A percentile compares a stretch with the other conserved stretches of the same genome.
phyloP scores from a whole-genome alignment of 2,329 filamentous ascomycete species.

The Pyricularia pennisetigena region DNA sequence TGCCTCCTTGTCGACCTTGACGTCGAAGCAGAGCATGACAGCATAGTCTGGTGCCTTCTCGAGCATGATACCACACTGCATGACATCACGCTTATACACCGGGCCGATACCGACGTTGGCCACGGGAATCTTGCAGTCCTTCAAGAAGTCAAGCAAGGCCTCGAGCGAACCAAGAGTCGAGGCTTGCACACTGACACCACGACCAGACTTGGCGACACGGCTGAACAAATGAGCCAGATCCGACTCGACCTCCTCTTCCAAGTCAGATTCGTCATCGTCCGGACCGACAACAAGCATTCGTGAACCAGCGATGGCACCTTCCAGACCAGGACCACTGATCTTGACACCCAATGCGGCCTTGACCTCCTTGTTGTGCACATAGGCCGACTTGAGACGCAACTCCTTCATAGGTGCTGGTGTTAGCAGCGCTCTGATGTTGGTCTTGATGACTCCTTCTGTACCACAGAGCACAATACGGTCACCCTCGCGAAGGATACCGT shows the following conservation, averaged over 20 bases:
- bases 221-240: slow-evolving; percentile 87
- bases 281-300: slow-evolving; percentile 88
- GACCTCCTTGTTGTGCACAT: slow-evolving; percentile 98
- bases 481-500: slow-evolving; percentile 88
- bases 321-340: slow-evolving; percentile 91
- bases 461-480: slow-evolving; percentile 93
- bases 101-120: slow-evolving; percentile 95
- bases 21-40: slow-evolving; percentile 99
- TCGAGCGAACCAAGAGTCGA: slow-evolving; percentile 96
- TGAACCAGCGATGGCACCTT: slow-evolving; percentile 93
- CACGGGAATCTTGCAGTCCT: slow-evolving; percentile 92
- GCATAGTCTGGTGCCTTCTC: slow-evolving; percentile 92
- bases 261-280: slow-evolving; percentile 92
- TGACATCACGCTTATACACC: slow-evolving; percentile 95
- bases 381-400: slow-evolving; percentile 86
- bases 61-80: slow-evolving; percentile 90
- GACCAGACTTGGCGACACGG: slow-evolving; percentile 83
- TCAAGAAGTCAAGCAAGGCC: slow-evolving; percentile 91
- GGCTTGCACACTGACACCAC: slow-evolving; percentile 93
- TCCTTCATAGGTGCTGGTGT: slow-evolving; percentile 92
- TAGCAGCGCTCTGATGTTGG: slow-evolving; percentile 87
- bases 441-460: slow-evolving; percentile 91
- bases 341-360: slow-evolving; percentile 98
- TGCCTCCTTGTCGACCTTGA: slow-evolving; percentile 97
- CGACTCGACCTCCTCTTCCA: slow-evolving; percentile 92